Evolutionary conservation across 2,329 filamentous ascomycete genomes (phyloP).

Genomic region (Didymosphaeria variabile): DNA sequence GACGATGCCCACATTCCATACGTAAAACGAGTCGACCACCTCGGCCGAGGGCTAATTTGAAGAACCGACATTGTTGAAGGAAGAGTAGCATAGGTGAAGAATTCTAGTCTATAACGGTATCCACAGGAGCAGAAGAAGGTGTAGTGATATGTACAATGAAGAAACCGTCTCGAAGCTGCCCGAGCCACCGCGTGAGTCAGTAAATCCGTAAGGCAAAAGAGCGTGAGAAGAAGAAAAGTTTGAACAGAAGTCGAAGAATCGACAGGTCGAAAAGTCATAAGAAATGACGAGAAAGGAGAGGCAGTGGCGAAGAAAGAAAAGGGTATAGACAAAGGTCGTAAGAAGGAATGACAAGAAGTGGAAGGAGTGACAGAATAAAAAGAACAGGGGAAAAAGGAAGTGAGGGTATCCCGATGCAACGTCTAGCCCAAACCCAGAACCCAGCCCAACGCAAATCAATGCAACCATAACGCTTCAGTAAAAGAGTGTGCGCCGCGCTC

Average conservation of each 20-base stretch:
- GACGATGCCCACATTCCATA: too few species aligned
- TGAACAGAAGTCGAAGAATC: not conserved
- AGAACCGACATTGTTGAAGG: too few species aligned
- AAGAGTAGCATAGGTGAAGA: not conserved
- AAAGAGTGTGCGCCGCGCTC: not conserved
- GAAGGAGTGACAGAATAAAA: not conserved
- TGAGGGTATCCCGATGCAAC: constrained; percentile 8
- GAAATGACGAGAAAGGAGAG: too few species aligned
- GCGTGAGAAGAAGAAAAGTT: not conserved
- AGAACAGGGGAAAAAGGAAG: not conserved
- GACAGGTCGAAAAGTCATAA: too few species aligned
- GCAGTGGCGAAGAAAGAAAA: not conserved
- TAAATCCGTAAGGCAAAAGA: not conserved
- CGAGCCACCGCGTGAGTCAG: not conserved
- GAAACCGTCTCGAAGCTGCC: not conserved
- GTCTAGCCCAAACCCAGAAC: not conserved
- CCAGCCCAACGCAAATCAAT: constrained; percentile 9
- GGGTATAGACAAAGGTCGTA: not conserved
- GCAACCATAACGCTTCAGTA: not conserved
- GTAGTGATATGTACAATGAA: not conserved
- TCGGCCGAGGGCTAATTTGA: too few species aligned
- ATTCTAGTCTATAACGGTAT: constrained; percentile 3
- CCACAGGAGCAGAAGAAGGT: constrained; percentile 1
- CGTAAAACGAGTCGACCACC: too few species aligned
- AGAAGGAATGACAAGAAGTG: not conserved